Conservation (phyloP, 805 yeast species). For the Metschnikowia lunata region DNA sequence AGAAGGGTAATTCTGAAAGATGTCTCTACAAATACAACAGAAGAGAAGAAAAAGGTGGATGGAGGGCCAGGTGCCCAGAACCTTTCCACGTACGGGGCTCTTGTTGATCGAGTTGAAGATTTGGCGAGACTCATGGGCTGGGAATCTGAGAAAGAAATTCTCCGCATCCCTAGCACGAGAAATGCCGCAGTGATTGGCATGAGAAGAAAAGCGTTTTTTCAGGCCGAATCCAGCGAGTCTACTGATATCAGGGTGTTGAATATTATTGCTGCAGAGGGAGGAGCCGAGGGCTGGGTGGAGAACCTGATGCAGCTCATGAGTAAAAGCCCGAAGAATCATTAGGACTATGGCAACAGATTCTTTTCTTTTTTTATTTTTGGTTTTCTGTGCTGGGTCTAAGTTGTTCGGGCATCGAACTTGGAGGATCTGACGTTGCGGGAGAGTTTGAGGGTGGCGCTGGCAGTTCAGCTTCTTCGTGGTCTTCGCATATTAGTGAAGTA, state of each 20-base stretch:
- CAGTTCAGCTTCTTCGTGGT: no score
- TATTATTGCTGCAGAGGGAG: slow-evolving; percentile 72
- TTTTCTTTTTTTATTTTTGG: no score
- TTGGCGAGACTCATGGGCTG: slow-evolving; percentile 71
- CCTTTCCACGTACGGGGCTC: slow-evolving; percentile 72
- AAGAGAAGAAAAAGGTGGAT: slow-evolving; percentile 1
- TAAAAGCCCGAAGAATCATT: slow-evolving; percentile 71
- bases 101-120: slow-evolving; percentile 80
- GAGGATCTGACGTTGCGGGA: no score
- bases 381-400: no score
- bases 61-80: slow-evolving; percentile 1
- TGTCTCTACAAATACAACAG: slow-evolving; percentile 1
- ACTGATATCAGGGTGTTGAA: slow-evolving; percentile 47
- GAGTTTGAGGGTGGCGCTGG: no score
- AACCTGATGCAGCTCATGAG: slow-evolving; percentile 68
- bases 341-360: no score
- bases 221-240: slow-evolving; percentile 27
- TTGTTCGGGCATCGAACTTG: no score
- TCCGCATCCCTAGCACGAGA: slow-evolving; percentile 90
- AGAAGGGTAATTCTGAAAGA: slow-evolving; percentile 17
- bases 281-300: slow-evolving; percentile 88
- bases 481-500: no score
- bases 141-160: slow-evolving; percentile 78
- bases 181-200: slow-evolving; percentile 86
- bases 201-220: slow-evolving; percentile 23